These are phyloP conservation scores for Aspergillus phoenicis DNA, from an alignment of 2,329 filamentous ascomycete genomes.

Conservation along the genomic window DNA sequence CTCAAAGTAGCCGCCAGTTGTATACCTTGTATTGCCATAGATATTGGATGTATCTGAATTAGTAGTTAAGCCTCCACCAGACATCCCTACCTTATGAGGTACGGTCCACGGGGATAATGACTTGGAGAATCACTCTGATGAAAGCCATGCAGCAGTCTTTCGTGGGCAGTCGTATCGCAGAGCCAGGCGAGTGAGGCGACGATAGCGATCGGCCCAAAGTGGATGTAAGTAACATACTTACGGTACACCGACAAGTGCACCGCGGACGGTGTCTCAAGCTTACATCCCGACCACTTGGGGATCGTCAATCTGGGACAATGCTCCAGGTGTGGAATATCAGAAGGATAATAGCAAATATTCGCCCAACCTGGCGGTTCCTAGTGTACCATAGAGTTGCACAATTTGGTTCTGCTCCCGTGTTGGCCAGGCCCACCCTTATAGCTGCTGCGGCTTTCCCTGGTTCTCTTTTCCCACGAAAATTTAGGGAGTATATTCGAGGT, in stretches of 20 bases:
- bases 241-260: not conserved
- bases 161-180: not conserved
- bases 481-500: not conserved
- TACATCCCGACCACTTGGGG: not conserved
- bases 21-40: not conserved
- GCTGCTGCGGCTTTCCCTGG: not conserved
- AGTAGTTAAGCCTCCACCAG: not conserved
- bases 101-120: not conserved
- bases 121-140: not conserved
- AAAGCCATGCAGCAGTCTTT: not conserved
- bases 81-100: not conserved
- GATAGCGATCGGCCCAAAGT: slow-evolving; percentile 2
- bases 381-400: not conserved
- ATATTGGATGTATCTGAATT: not conserved
- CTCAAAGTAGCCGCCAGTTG: not conserved
- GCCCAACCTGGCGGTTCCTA: not conserved
- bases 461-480: not conserved
- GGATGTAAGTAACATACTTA: not conserved
- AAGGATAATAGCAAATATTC: not conserved
- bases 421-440: not conserved
- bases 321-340: not conserved
- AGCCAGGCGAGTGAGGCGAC: slow-evolving; percentile 1
- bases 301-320: not conserved
- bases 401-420: slow-evolving; percentile 5
- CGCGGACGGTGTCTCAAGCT: not conserved